phyloP scores from a whole-genome alignment of 495 filamentous ascomycete species.

The Talaromyces nanjingensis region DNA sequence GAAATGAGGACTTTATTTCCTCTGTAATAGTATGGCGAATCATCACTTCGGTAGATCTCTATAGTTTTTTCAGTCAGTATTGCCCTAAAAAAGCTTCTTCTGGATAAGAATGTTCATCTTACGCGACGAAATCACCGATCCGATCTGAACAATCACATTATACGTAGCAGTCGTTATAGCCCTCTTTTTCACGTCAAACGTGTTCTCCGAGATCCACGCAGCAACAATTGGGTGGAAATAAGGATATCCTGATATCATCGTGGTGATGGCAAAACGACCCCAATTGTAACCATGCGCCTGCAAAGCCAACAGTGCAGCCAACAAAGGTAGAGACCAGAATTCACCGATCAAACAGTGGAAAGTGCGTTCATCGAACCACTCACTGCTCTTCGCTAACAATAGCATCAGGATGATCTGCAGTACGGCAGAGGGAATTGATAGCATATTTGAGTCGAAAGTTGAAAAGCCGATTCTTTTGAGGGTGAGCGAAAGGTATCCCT shows the following conservation, averaged over 20 bases:
- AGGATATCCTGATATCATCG: constrained; percentile 35
- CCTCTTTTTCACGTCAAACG: constrained; percentile 32
- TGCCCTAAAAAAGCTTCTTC: no score
- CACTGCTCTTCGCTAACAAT: constrained; percentile 30
- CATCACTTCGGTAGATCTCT: constrained; percentile 28
- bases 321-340: constrained; percentile 39
- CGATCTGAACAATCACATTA: constrained; percentile 36
- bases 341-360: constrained; percentile 37
- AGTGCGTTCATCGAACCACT: constrained; percentile 38
- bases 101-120: no score
- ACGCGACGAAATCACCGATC: constrained; percentile 22
- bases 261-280: constrained; percentile 32
- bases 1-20: constrained; percentile 32
- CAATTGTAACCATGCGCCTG: constrained; percentile 30
- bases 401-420: constrained; percentile 42
- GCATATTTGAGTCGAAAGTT: constrained; percentile 41
- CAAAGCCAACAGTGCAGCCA: constrained; percentile 29
- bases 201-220: constrained; percentile 36
- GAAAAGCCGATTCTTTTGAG: constrained; percentile 34
- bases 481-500: constrained; percentile 34
- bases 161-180: constrained; percentile 37
- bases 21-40: constrained; percentile 28
- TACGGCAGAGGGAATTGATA: constrained; percentile 34
- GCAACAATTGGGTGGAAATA: constrained; percentile 40
- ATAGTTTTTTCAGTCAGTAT: no score